Conservation (phyloP, 495 filamentous ascomycete genomes). For the Entonaema liquescens region DNA sequence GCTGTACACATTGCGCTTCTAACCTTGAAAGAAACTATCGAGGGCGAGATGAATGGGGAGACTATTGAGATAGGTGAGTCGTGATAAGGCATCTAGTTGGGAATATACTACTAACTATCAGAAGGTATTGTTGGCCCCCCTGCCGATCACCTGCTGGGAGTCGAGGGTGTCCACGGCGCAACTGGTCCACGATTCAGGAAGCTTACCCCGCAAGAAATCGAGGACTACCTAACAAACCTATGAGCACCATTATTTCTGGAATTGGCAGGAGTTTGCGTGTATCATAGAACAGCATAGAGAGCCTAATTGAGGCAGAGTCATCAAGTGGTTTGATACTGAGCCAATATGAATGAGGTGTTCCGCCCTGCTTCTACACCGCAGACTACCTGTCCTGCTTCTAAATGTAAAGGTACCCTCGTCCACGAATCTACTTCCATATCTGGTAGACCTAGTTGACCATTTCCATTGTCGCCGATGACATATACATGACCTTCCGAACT, state of each 20-base stretch:
- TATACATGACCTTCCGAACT: constrained; percentile 61
- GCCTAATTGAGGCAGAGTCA: constrained; percentile 37
- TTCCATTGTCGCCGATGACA: constrained; percentile 61
- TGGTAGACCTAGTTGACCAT: constrained; percentile 67
- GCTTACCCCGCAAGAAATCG: constrained; percentile 95
- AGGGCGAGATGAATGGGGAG: constrained; percentile 99
- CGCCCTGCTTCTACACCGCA: constrained; percentile 56
- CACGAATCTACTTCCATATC: constrained; percentile 37
- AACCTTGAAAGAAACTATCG: constrained; percentile 98
- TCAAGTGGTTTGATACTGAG: constrained; percentile 36
- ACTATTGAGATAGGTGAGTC: constrained; percentile 95
- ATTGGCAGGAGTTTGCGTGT: constrained; percentile 44
- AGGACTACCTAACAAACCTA: constrained; percentile 98
- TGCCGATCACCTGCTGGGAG: constrained; percentile 89
- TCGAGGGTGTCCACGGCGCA: constrained; percentile 89
- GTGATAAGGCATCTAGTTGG: background rate
- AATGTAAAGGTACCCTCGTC: constrained; percentile 47
- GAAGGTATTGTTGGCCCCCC: constrained; percentile 93
- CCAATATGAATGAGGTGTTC: constrained; percentile 55
- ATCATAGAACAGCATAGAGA: constrained; percentile 56
- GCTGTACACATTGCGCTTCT: constrained; percentile 97
- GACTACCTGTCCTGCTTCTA: constrained; percentile 41
- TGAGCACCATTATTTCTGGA: constrained; percentile 55
- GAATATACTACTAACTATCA: constrained; percentile 48
- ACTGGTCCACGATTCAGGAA: constrained; percentile 94